Evolutionary conservation across 2,329 filamentous ascomycete species (phyloP), one percentile per base, ranked within the genome.

Genomic region (Pseudopyricularia javanii): DNA sequence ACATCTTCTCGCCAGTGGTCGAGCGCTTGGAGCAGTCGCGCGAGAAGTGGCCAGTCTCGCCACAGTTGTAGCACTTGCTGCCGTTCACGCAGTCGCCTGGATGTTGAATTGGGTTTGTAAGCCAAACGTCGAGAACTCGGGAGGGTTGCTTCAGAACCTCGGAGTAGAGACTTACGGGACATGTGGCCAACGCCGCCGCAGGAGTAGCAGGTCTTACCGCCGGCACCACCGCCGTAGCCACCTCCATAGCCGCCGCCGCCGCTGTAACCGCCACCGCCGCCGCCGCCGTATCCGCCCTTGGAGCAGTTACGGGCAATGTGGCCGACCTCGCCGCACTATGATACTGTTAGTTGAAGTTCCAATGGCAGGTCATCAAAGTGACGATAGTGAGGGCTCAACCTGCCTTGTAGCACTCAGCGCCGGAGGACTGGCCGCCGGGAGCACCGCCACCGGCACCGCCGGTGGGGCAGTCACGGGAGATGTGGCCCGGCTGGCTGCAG

Each of bases 31-130:
- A 86, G 80, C 93, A 98, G 72, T 98, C 93, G 60, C 91, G 87
- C 60, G 88, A 94, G 70, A 96, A 83, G 73, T 97, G 91, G 57
- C 93, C 91, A 62, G 91, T 86, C 76, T 96, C 90, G 66, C 81
- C 81, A 62, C 93, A 97, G 83, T 96, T 96, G 84, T 97, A 98
- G 85, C 93, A 98, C 80, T 97, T 97, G 79, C 94, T 91, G 65
- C 93, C 93, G 71, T 97, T 94, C 63, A 91, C 94, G 74, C 93
- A 98, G 74, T 97, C 93, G 62, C 80, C 79, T 82, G 54, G 50
- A n/a, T 17, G 17, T 4, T 24, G 17, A 3, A 7, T 43, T 43
- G 24, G 37, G 9, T 43, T 22, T 12, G 37, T 11, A 24, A 43
- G 37, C 8, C 9, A 4, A 43, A 24, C 14, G 17, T 2, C 4